Evolutionary conservation across 768 basidiomycete genomes (phyloP).

Genomic region (Coprinellus micaceus): DNA sequence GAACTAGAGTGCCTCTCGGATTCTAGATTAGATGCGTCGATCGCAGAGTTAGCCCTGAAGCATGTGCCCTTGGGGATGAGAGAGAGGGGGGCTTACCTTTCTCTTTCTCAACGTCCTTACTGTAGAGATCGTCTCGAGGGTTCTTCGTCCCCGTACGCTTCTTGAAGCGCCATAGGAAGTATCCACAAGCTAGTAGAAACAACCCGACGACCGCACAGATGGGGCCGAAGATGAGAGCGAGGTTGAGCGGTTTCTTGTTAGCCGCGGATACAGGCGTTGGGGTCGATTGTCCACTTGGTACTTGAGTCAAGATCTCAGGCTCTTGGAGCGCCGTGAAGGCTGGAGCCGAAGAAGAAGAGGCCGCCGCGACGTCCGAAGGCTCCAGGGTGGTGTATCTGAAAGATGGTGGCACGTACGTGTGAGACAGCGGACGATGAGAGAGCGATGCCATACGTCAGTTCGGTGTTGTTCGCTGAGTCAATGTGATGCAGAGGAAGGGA

Average conservation of each 20-base stretch:
- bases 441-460: neutral
- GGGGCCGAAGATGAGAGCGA: neutral
- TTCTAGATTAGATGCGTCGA: too few species aligned
- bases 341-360: constrained; percentile 1
- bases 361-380: neutral
- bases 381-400: constrained; percentile 5
- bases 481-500: neutral
- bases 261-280: neutral
- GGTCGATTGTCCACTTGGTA: neutral
- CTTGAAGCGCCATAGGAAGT: neutral
- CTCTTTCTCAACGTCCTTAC: too few species aligned
- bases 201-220: neutral
- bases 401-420: neutral
- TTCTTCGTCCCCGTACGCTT: neutral
- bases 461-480: neutral
- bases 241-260: neutral
- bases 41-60: too few species aligned
- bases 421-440: too few species aligned
- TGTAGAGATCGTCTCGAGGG: too few species aligned
- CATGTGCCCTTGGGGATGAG: too few species aligned
- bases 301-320: neutral
- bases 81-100: too few species aligned
- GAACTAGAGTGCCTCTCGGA: too few species aligned
- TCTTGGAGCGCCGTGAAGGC: neutral
- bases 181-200: neutral